Evolutionary conservation across 352 stramenopile genomes (phyloP), one percentile per base, ranked within the genome.

Genomic region (Globisporangium viniferum): DNA sequence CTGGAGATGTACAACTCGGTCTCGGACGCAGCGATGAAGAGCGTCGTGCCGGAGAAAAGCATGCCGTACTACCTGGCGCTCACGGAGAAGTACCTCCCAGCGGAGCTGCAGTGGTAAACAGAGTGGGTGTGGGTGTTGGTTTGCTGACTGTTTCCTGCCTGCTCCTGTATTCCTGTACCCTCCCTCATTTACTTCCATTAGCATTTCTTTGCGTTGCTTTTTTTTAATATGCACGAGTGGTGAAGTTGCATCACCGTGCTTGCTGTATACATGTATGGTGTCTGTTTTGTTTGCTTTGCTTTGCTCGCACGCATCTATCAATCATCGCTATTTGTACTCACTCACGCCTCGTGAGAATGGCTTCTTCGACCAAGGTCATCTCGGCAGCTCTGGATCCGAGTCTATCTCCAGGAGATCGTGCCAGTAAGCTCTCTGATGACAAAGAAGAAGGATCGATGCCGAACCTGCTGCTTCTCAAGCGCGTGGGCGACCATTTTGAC

Each of bases 51-150:
- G 0, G 72, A 84, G 8, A 73, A 67, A 15, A 62, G 74, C 53
- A 75, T 95, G 54, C 80, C 82, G 51, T 84, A 95, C 73, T 94
- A 91, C 63, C 65, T 91, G 48, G 66, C 67, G 15, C 77, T 95
- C 31, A 80, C 75, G 0, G 72, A 88, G 39, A 95, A 95, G 64
- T 95, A 93, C 72, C 62, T 95, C 2, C 86, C 84, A 2, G 62
- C 76, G 1, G 75, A 80, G 49, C 71, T 95, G 1, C 78, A 87
- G n/a, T 95, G 88, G 88, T 94, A 62, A 89, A n/a, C 36, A 14
- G 36, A 51, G 20, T 59, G n/a, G 24, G 7, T 41, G 27, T 15
- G 24, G 22, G 15, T 39, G n/a, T 10, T 8, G n/a, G 51, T 2
- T 36, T 29, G 27, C 29, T n/a, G 24, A 46, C 22, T 35, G 57